These are phyloP conservation scores for Alnus rubra DNA, from an alignment of 306 rosid species.

Conservation along the genomic window DNA sequence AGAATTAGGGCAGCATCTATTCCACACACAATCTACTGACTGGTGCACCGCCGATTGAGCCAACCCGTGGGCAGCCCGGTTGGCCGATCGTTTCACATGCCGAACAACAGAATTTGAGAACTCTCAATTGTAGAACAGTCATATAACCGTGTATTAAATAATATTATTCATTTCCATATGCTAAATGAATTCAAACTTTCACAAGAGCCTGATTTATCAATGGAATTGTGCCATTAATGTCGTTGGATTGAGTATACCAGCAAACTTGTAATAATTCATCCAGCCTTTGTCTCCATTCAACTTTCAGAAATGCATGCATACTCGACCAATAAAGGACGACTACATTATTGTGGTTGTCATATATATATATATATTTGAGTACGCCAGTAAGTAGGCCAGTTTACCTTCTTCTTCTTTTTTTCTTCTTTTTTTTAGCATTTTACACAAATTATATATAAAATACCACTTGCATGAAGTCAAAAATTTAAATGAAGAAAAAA, in stretches of 20 bases:
- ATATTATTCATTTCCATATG: too few species aligned
- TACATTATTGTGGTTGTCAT: conserved; percentile 55
- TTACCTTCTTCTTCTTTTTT: conserved; percentile 34
- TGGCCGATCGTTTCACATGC: too few species aligned
- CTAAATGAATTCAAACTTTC: not conserved
- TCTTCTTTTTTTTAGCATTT: not conserved
- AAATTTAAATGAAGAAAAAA: conserved; percentile 26
- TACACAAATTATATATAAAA: conserved; percentile 15
- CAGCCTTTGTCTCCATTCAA: conserved; percentile 40
- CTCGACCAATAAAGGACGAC: conserved; percentile 18
- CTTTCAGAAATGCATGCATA: conserved; percentile 39
- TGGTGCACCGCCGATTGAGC: too few species aligned
- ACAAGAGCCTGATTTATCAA: not conserved
- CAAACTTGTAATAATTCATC: conserved; percentile 31
- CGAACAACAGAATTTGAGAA: too few species aligned
- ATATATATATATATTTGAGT: conserved; percentile 13
- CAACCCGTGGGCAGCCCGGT: too few species aligned
- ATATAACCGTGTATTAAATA: too few species aligned
- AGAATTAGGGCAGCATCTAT: too few species aligned
- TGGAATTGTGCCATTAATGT: conserved; percentile 18
- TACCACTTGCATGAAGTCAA: conserved; percentile 37
- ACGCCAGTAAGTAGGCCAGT: too few species aligned
- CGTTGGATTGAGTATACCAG: conserved; percentile 10
- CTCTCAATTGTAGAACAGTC: too few species aligned
- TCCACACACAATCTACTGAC: too few species aligned